Evolutionary conservation across 495 filamentous ascomycete species (phyloP), one percentile per base, ranked within the genome.

Genomic region (Annulohypoxylon nitens): DNA sequence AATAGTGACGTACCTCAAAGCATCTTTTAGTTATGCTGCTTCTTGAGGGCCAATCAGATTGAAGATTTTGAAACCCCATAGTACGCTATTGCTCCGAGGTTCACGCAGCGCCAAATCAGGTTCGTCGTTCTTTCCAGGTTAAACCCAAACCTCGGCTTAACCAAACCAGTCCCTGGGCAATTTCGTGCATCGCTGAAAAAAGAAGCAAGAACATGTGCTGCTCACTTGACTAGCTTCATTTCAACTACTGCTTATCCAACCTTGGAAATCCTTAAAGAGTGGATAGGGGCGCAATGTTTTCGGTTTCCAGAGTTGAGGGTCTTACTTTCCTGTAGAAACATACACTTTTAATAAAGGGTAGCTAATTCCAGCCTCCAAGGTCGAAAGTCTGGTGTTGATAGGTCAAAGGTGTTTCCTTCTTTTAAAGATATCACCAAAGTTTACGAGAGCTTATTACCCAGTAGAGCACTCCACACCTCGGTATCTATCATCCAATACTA

Each of bases 91-190:
- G 34, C 60, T 55, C 67, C 61, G 53, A 59, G 67, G 60, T 64
- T 51, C 41, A 58, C 16, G 7, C 6, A 34, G 3, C 26, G 47
- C n/a, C 67, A 53, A 70, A 70, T 70, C 30, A 70, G 41, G 43
- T 33, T 20, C 5, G 18, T 34, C 20, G 18, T 33, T 20, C 41
- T 43, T 41, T 58, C 16, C 14, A 54, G 36, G 23, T 55, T 16
- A 12, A 2, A 18, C 39, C 47, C 51, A 70, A 37, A 57, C 67
- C 67, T 70, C 67, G 67, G 67, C 67, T 63, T 39, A 26, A n/a
- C 23, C 60, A 58, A 16, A 53, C 26, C 18, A 47, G 62, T 37
- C 25, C n/a, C 14, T 43, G 63, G n/a, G 48, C 37, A 60, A 58
- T 64, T 59, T 64, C 43, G 41, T 64, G 61, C 61, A 64, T 50